Conservation (phyloP, 164 flowering plant genomes). For the Paratinospora sagittata region DNA sequence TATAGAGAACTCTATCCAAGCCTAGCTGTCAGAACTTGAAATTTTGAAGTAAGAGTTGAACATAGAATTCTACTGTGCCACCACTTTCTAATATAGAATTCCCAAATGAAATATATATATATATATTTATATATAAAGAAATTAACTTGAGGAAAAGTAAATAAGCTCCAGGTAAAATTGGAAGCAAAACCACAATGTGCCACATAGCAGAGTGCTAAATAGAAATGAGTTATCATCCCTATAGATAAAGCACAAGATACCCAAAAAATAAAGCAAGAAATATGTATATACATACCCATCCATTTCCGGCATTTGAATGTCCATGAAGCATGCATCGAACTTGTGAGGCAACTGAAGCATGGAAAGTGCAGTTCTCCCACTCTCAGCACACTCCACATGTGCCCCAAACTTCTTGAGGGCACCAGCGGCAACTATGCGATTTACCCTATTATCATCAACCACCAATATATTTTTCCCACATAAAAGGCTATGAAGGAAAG, state of each 20-base stretch:
- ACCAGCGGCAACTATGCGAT: constrained; percentile 87
- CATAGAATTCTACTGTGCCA: background rate
- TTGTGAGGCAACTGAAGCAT: constrained; percentile 66
- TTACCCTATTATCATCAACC: constrained; percentile 85
- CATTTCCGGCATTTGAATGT: constrained; percentile 99
- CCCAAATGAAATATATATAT: background rate
- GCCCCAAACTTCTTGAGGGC: constrained; percentile 91
- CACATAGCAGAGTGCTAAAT: background rate
- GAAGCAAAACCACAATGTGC: background rate
- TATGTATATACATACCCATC: constrained; percentile 60
- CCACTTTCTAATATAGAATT: background rate
- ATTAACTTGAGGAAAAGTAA: background rate
- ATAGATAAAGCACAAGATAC: background rate
- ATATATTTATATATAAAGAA: too few relatives aligned
- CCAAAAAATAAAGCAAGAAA: background rate
- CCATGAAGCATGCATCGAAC: constrained; percentile 98
- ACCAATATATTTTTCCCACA: constrained; percentile 78
- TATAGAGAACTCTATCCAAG: too few relatives aligned
- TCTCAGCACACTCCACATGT: constrained; percentile 70
- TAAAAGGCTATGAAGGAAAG: constrained; percentile 46
- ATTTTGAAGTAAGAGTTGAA: too few relatives aligned
- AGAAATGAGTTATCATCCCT: background rate
- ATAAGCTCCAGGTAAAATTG: background rate
- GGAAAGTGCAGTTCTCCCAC: constrained; percentile 68
- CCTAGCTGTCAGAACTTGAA: too few relatives aligned